Base-by-base conservation (phyloP, 179 eudicot species). In the Actinidia chinensis region DNA sequence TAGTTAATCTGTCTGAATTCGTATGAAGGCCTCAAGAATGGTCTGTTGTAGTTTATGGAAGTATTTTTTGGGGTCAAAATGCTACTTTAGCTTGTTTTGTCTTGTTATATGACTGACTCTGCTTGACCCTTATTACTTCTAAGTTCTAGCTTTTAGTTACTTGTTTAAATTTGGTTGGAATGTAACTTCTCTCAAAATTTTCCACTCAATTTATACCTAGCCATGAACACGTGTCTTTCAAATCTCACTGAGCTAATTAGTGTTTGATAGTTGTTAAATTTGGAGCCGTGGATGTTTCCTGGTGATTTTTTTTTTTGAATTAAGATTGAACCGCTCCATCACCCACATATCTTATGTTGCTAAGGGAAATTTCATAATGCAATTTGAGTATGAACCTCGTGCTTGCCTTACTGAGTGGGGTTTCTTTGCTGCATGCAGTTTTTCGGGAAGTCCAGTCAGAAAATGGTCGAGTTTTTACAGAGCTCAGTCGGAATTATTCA, bases 401-500 rank as follows among this genome's bases (percentile, higher is more conserved):
- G 33, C 17, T 2, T 66, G 25, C 23, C 28, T 13, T 18, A 43
- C 36, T 50, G 17, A 59, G 59, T 23, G 22, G 68, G 20, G 10
- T 47, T 77, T 42, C 59, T 15, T 73, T 73, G n/a, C 68, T 5
- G 20, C 46, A 61, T 81, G 83, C 91, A 94, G 98, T 94, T 94
- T 79, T 88, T 71, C 48, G 93, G 96, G 75, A 84, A 92, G 81
- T 88, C 98, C 15, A 89, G 85, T 69, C 85, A 87, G 85, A 94
- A 87, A 80, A 94, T 94, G 98, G 97, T 94, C 71, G 98, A 94
- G 80, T 94, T 70, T 82, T 84, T 94, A 40, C 98, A 82, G 74
- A 86, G 92, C 75, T 91, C 96, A 59, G 98, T 94, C 59, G 98
- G 98, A 79, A 94, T 94, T 63, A 91, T 91, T 72, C 97, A 94